Conservation (phyloP, 1,284 basidiomycete species). For the Boletus sp. region DNA sequence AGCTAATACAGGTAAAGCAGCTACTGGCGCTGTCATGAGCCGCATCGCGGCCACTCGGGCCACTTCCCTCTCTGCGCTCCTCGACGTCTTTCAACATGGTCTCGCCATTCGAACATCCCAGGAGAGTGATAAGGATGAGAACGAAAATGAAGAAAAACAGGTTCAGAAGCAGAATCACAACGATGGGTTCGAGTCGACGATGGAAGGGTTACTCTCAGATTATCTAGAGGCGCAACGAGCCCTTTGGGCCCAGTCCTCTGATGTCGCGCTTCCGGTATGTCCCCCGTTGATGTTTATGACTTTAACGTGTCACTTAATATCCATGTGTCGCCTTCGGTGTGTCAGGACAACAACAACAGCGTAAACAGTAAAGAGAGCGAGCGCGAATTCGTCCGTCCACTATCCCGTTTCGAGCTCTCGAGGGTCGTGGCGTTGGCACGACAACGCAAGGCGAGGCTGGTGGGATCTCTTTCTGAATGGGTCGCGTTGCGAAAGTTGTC, state of each 20-base stretch:
- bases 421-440: slow-evolving; percentile 25
- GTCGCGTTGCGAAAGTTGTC: slow-evolving; percentile 54
- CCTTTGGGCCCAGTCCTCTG: slow-evolving; percentile 14
- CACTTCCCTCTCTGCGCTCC: slow-evolving; percentile 23
- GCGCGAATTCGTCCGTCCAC: slow-evolving; percentile 30
- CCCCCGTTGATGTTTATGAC: neutral
- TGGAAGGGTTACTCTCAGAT: slow-evolving; percentile 31
- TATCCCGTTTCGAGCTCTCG: slow-evolving; percentile 33
- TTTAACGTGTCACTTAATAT: neutral
- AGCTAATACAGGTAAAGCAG: slow-evolving; percentile 23
- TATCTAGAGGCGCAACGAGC: slow-evolving; percentile 27
- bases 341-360: slow-evolving; percentile 21
- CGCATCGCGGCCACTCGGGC: slow-evolving; percentile 17
- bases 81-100: slow-evolving; percentile 25
- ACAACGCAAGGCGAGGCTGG: slow-evolving; percentile 4
- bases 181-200: slow-evolving; percentile 32
- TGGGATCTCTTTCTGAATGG: slow-evolving; percentile 37
- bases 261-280: slow-evolving; percentile 19
- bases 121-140: neutral
- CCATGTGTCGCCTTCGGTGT: neutral
- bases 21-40: neutral
- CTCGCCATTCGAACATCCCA: neutral
- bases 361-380: neutral
- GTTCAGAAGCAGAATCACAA: neutral
- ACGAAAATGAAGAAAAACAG: neutral